Percentiles rank a stretch among this genome's conserved stretches.
These are phyloP conservation scores for Suhomyces atakaporum DNA, from an alignment of 1,139 yeast species.

Conservation along the genomic window DNA sequence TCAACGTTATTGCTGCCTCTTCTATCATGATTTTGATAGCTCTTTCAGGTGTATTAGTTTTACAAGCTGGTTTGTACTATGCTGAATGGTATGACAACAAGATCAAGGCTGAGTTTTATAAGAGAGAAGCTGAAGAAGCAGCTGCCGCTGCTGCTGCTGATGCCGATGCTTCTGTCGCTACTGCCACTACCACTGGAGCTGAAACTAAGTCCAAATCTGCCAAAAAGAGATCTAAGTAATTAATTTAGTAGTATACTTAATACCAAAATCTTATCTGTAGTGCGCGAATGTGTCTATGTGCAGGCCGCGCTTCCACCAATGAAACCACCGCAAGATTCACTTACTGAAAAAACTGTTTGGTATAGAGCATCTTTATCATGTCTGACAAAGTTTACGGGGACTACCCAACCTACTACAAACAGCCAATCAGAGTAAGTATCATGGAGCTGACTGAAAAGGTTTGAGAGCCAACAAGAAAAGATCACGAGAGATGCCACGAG, in stretches of 20 bases:
- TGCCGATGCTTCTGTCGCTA: constrained; percentile 11
- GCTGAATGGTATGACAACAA: constrained; percentile 74
- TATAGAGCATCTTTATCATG: constrained; percentile 13
- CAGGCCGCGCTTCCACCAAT: constrained; percentile 11
- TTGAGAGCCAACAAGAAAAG: too few species aligned
- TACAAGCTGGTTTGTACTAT: constrained; percentile 89
- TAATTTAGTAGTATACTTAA: background rate
- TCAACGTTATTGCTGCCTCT: constrained; percentile 90
- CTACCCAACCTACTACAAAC: constrained; percentile 61
- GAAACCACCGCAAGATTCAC: constrained; percentile 9
- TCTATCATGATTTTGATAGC: constrained; percentile 73
- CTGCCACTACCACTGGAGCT: constrained; percentile 17
- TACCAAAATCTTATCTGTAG: background rate
- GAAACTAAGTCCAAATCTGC: constrained; percentile 16
- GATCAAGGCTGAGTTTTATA: constrained; percentile 53
- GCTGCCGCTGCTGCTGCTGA: constrained; percentile 16
- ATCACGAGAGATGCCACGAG: too few species aligned
- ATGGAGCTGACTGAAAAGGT: background rate
- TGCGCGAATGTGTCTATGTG: constrained; percentile 3
- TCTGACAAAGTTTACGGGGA: constrained; percentile 49
- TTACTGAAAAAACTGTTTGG: constrained; percentile 9
- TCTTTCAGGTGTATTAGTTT: constrained; percentile 72
- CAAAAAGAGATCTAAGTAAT: constrained; percentile 16
- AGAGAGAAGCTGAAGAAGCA: constrained; percentile 40
- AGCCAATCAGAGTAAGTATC: constrained; percentile 62